phyloP scores from a whole-genome alignment of 2,329 filamentous ascomycete species.

The Cercospora sp. region DNA sequence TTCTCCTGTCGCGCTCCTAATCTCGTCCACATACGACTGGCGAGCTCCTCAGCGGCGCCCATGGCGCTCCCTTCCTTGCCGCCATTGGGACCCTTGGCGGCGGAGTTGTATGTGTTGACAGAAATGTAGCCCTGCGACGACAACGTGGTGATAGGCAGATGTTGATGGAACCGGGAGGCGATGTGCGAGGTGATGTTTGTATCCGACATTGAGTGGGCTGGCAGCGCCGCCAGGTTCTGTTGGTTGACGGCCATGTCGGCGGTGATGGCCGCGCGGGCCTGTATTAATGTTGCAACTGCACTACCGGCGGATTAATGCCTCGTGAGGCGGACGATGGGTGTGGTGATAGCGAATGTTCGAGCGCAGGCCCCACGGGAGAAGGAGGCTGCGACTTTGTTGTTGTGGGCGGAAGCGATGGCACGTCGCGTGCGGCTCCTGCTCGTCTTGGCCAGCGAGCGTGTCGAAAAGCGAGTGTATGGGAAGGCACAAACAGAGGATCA shows the following conservation, averaged over 20 bases:
- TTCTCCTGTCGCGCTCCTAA: conserved; percentile 88
- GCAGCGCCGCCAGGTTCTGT: conserved; percentile 83
- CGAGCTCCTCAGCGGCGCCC: conserved; percentile 89
- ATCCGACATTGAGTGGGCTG: conserved; percentile 76
- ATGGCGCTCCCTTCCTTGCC: conserved; percentile 88
- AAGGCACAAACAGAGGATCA: background rate
- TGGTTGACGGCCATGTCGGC: conserved; percentile 56
- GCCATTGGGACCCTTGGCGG: conserved; percentile 84
- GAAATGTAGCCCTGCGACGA: conserved; percentile 90
- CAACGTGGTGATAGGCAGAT: conserved; percentile 80
- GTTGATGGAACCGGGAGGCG: conserved; percentile 87
- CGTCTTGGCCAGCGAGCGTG: background rate
- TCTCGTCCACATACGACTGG: conserved; percentile 78
- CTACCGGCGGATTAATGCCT: conserved; percentile 14
- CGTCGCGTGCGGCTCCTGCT: background rate
- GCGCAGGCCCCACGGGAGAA: background rate
- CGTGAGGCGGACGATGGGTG: conserved; percentile 16
- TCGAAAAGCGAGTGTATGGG: background rate
- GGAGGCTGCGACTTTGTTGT: conserved; percentile 3
- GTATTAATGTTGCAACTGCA: conserved; percentile 15
- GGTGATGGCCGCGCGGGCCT: conserved; percentile 31
- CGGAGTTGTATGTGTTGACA: conserved; percentile 91
- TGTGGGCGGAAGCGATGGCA: background rate
- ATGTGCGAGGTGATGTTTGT: conserved; percentile 71
- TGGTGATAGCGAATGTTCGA: conserved; percentile 7